Conservation (phyloP, 257 asterid species). For the Perilla frutescens region DNA sequence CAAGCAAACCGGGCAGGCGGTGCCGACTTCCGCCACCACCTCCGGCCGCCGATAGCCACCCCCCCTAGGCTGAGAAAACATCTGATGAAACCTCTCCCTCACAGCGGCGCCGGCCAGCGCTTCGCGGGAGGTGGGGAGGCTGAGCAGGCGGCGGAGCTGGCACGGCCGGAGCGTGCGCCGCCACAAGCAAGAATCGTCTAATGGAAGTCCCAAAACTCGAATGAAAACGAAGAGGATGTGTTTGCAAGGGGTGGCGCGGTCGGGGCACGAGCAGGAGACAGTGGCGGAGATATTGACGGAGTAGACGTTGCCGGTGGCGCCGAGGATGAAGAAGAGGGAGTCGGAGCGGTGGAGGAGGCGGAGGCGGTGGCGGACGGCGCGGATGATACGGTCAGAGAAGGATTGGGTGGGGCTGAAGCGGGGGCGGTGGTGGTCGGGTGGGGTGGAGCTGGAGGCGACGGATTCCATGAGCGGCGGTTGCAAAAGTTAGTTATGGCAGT, state of each 20-base stretch:
- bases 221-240: conserved; percentile 83
- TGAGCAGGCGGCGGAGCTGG: conserved; percentile 72
- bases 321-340: conserved; percentile 73
- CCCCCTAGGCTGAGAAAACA: conserved; percentile 44
- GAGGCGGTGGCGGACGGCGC: conserved; percentile 87
- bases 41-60: conserved; percentile 18
- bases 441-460: conserved; percentile 57
- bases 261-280: conserved; percentile 87
- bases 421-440: conserved; percentile 44
- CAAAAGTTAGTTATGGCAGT: conserved; percentile 30
- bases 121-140: conserved; percentile 60
- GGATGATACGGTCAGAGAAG: conserved; percentile 67
- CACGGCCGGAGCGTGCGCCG: conserved; percentile 73
- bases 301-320: conserved; percentile 93
- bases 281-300: conserved; percentile 71
- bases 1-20: conserved; percentile 80
- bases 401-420: conserved; percentile 53
- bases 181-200: conserved; percentile 68
- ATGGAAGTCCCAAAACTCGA: conserved; percentile 64
- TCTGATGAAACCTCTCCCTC: conserved; percentile 63
- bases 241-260: conserved; percentile 78
- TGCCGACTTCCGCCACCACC: conserved; percentile 54
- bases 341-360: conserved; percentile 89
- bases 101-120: conserved; percentile 59
- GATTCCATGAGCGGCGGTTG: conserved; percentile 58